Evolutionary conservation across 2,329 filamentous ascomycete species (phyloP), one percentile per base, ranked within the genome.

Genomic region (Cytospora mali): DNA sequence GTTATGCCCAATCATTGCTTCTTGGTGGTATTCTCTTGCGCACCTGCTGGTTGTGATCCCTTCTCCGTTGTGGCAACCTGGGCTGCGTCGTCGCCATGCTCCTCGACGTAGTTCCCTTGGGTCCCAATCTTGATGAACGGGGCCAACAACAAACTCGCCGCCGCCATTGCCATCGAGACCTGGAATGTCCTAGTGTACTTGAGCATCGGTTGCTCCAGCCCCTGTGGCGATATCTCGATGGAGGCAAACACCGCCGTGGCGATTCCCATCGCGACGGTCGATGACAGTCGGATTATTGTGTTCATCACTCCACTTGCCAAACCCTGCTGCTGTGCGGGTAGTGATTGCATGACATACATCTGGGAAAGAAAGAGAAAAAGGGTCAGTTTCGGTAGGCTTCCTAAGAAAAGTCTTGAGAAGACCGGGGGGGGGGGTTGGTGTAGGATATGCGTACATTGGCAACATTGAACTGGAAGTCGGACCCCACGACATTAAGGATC

Each of bases 381-480:
- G 33, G 68, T 62, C 64, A 69, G 62, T 67, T 23, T 23, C 6
- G 6, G 6, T 9, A 18, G 39, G 1, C 11, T 35, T 21, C n/a
- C 39, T 7, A 3, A 16, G n/a, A 23, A 42, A 7, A 35, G 48
- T n/a, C 11, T 23, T 16, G n/a, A 48, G 56, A 58, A 49, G 18
- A 29, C 16, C 23, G 29, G 48, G 49, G n/a, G 59, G 33, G 23
- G 35, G 10, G 28, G 23, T 31, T 28, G 42, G 33, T 23, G 23
- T 3, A 16, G 3, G n/a, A 74, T n/a, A n/a, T n/a, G n/a, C 82
- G 68, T 71, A 87, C 83, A 68, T 91, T 90, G 4, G 84, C 83
- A 25, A 90, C 87, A 64, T 89, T 89, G 72, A 90, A 90, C 62
- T 90, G 84, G 35, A 91, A 82, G 69, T 90, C 88, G 0, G 87